phyloP scores from a whole-genome alignment of 164 flowering plant genomes.

The Kalanchoe fedtschenkoi region DNA sequence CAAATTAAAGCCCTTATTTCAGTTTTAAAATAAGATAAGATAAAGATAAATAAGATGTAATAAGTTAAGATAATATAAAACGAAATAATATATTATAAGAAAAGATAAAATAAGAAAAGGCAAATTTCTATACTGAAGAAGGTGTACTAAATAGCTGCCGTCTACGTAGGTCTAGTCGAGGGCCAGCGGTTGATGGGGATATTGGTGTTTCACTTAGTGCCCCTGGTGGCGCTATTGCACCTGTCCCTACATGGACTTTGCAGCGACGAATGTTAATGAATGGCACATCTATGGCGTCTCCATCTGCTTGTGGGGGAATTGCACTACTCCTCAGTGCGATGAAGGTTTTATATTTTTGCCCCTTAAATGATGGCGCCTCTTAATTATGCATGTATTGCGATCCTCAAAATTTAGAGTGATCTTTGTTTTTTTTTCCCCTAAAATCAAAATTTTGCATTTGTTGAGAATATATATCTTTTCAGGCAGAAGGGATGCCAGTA shows the following conservation, averaged over 20 bases:
- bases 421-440: background rate
- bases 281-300: conserved; percentile 99
- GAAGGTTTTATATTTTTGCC: conserved; percentile 39
- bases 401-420: no score
- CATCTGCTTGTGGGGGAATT: conserved; percentile 98
- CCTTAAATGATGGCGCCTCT: background rate
- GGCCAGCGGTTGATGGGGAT: conserved; percentile 93
- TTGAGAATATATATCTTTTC: conserved; percentile 8
- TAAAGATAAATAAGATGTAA: no score
- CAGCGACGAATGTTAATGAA: conserved; percentile 97
- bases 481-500: conserved; percentile 82
- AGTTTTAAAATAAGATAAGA: no score
- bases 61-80: no score
- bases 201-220: conserved; percentile 94
- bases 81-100: no score
- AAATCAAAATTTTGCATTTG: background rate
- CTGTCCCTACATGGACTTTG: conserved; percentile 98
- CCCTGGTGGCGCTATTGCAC: conserved; percentile 99
- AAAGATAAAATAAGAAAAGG: no score
- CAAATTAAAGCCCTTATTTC: no score
- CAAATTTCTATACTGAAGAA: no score
- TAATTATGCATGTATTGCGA: background rate
- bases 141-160: conserved; percentile 10
- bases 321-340: conserved; percentile 78
- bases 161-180: conserved; percentile 90